Evolutionary conservation across 176 grass and related monocot genomes (phyloP).

Genomic region (Otatea glauca): DNA sequence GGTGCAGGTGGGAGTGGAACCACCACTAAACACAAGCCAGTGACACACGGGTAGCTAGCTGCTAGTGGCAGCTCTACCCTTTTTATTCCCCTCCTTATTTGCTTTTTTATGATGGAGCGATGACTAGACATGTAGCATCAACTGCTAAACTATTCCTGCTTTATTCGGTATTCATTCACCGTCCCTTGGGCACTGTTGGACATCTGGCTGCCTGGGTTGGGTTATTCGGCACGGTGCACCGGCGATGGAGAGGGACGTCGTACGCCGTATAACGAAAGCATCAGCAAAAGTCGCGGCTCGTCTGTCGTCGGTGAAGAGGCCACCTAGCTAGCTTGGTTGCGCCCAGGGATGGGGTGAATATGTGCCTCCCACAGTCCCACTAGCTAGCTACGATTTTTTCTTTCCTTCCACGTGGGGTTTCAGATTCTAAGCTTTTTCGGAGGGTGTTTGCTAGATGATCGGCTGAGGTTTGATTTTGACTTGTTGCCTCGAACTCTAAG

Average conservation of each 20-base stretch:
- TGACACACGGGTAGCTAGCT: neutral
- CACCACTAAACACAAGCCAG: neutral
- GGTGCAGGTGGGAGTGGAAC: too few relatives aligned
- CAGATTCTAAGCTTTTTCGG: neutral
- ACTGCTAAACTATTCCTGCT: neutral
- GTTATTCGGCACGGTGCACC: constrained; percentile 11
- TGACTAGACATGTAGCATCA: neutral
- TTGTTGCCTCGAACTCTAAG: neutral
- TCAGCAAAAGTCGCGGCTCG: neutral
- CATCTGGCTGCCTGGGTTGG: neutral
- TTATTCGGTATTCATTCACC: neutral
- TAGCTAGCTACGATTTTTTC: too few relatives aligned
- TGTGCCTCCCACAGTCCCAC: too few relatives aligned
- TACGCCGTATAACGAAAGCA: neutral
- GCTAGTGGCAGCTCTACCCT: neutral
- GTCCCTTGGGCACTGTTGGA: neutral
- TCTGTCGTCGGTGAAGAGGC: too few relatives aligned
- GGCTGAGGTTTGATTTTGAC: neutral
- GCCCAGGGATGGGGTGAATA: too few relatives aligned
- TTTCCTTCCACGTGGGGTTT: neutral
- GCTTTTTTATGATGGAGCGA: too few relatives aligned
- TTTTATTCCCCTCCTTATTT: neutral
- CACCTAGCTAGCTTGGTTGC: neutral
- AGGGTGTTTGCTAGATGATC: neutral
- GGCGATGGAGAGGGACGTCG: neutral